Evolutionary conservation across 2,329 filamentous ascomycete species (phyloP).

Genomic region (Fusarium incarnatum): DNA sequence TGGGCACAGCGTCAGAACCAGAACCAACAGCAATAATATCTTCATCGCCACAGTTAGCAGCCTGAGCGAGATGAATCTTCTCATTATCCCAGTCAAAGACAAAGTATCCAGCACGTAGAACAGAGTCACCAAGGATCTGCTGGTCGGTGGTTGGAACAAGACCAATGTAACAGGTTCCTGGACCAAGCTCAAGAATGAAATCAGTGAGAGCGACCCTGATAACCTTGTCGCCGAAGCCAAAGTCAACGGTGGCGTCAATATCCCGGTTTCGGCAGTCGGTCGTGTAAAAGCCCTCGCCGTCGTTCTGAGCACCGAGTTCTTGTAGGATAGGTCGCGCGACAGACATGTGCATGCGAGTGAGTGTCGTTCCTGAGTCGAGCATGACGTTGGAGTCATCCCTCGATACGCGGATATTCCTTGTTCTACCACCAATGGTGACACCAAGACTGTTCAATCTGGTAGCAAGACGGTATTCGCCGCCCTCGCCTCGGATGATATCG

Average conservation of each 20-base stretch:
- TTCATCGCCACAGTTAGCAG: conserved; percentile 54
- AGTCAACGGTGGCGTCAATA: conserved; percentile 58
- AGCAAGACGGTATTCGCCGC: conserved; percentile 54
- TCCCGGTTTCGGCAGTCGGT: conserved; percentile 57
- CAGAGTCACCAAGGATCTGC: conserved; percentile 58
- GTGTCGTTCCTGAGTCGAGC: conserved; percentile 65
- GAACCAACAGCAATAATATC: conserved; percentile 54
- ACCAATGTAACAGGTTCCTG: conserved; percentile 57
- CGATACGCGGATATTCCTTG: conserved; percentile 43
- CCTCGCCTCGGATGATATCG: conserved; percentile 55
- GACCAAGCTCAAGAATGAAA: conserved; percentile 61
- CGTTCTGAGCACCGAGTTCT: conserved; percentile 56
- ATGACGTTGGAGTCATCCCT: conserved; percentile 56
- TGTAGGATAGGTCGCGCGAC: conserved; percentile 58
- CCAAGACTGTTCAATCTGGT: conserved; percentile 50
- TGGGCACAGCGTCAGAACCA: conserved; percentile 50
- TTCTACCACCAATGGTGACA: conserved; percentile 42
- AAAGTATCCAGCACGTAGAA: conserved; percentile 59
- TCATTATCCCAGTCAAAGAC: conserved; percentile 61
- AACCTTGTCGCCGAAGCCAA: conserved; percentile 58
- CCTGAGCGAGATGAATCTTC: conserved; percentile 56
- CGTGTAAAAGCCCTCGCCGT: conserved; percentile 57
- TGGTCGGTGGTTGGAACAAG: conserved; percentile 54
- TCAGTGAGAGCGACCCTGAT: conserved; percentile 60
- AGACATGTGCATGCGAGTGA: conserved; percentile 58